Base-by-base conservation (phyloP, 148 eudicot species). In the Selenicereus undatus region DNA sequence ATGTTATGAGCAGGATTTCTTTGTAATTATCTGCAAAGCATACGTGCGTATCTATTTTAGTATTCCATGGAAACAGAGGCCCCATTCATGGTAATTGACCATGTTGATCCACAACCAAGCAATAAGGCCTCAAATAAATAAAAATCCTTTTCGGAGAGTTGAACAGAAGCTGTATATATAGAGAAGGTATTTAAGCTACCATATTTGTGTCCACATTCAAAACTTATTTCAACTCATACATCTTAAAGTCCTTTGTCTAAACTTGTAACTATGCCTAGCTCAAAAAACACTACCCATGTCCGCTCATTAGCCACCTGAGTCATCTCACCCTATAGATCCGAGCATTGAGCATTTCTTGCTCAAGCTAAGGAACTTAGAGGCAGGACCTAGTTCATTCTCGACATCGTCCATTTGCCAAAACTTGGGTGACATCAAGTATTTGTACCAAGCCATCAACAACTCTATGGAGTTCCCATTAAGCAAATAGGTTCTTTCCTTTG, bases 1-100 rank as follows among this genome's bases (percentile, higher is more conserved):
- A 4, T 66, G 4, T 26, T 11, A 26, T 27, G 12, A 66, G 71
- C 36, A 4, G 32, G 16, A 66, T 14, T 66, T 56, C 18, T 56
- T 27, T 66, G 12, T 64, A 22, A 24, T 64, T 24, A 24, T 27
- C 36, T 21, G 16, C 26, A 36, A 14, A n/a, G 70, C 71, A 36
- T 72, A 54, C 71, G 71, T 80, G 82, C 71, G 36, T 77, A 73
- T 58, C 27, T 14, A 80, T 54, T 72, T 8, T 74, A 12, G 71
- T 52, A 51, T 51, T 70, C 27, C 11, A 18, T 6, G 32, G 32
- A 11, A 66, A 24, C 16, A 0, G 14, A 6, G 39, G 76, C 45
- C 39, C 26, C 17, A 58, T 54, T 54, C 77, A 26, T 73, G 56
- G 76, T 32, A 36, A 39, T 73, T 75, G 54, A 21, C 35, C 70